phyloP scores from a whole-genome alignment of 2,329 filamentous ascomycete species.

The Tolypocladium capitatum region DNA sequence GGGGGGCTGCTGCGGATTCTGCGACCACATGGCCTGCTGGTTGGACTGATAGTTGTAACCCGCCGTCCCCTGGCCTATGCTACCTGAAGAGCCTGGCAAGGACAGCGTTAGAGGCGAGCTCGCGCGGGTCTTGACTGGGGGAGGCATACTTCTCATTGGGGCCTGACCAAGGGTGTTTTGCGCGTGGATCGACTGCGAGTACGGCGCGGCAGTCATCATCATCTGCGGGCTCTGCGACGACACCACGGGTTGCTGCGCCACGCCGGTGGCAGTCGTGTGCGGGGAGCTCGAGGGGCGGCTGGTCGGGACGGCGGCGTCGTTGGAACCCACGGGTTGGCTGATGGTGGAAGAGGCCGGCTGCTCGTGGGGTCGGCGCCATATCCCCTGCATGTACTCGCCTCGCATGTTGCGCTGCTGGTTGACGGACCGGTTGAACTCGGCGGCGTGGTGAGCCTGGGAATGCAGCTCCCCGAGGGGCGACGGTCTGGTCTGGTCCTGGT shows the following conservation, averaged over 20 bases:
- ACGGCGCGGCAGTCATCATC: slow-evolving; percentile 53
- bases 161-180: slow-evolving; percentile 62
- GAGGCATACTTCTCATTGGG: slow-evolving; percentile 55
- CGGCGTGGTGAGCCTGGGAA: slow-evolving; percentile 74
- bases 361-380: slow-evolving; percentile 77
- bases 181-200: slow-evolving; percentile 57
- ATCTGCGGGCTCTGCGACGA: slow-evolving; percentile 51
- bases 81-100: slow-evolving; percentile 33
- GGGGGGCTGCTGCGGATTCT: slow-evolving; percentile 50
- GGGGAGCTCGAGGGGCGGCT: slow-evolving; percentile 45
- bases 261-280: slow-evolving; percentile 38
- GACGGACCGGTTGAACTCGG: slow-evolving; percentile 79
- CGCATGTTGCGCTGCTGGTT: slow-evolving; percentile 70
- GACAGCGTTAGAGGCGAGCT: not conserved
- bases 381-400: slow-evolving; percentile 62
- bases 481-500: slow-evolving; percentile 73
- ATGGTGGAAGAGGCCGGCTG: slow-evolving; percentile 42
- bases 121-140: slow-evolving; percentile 25
- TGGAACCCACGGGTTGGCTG: slow-evolving; percentile 31
- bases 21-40: slow-evolving; percentile 51
- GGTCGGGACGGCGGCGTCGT: slow-evolving; percentile 31
- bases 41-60: slow-evolving; percentile 53
- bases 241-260: slow-evolving; percentile 44
- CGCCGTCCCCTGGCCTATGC: slow-evolving; percentile 36
- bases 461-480: slow-evolving; percentile 67